Evolutionary conservation across 345 rosid genomes (phyloP), one percentile per base, ranked within the genome.

Genomic region (Lepidium africanum): DNA sequence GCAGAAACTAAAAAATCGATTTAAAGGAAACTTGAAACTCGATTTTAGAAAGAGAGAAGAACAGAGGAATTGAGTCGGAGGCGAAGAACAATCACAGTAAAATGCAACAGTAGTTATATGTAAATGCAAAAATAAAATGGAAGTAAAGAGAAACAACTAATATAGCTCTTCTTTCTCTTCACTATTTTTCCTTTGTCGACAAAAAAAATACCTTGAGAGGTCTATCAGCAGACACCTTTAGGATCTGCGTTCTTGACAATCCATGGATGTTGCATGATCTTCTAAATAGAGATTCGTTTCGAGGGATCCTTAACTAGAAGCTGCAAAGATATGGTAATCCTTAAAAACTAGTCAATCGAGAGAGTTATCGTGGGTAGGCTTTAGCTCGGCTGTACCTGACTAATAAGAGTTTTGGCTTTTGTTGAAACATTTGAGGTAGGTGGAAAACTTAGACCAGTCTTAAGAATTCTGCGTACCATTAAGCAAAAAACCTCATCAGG

Each of bases 281-380:
- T 21, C 23, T 21, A 3, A 21, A 21, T 21, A 21, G 23, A 21
- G 23, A 21, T 1, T 21, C 96, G 82, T 78, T 83, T 86, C 0
- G 91, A 82, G 43, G 99, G 86, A 69, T 94, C 96, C 75, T 84
- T 87, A 5, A 87, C 93, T 51, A 94, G 81, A 62, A 93, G 97
- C 98, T 93, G 88, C 78, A 75, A 66, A 81, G 53, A 16, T 14
- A 19, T 63, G 58, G 57, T 13, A 63, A 35, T 42, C 56, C 21
- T 55, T 7, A 2, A 38, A 46, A 61, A 39, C 27, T 32, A 69
- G 15, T 49, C 63, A 14, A 56, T 42, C 43, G 55, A 70, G 32
- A 71, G 35, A 76, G 35, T 38, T 2, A 2, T 39, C 59, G 23
- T 50, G 32, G 2, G 46, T 59, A 42, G n/a, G n/a, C n/a, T 30